A percentile compares a stretch with the other conserved stretches of the same genome.
Conservation (phyloP, 2,329 filamentous ascomycete genomes). For the Bimuria novae-zelandiae region DNA sequence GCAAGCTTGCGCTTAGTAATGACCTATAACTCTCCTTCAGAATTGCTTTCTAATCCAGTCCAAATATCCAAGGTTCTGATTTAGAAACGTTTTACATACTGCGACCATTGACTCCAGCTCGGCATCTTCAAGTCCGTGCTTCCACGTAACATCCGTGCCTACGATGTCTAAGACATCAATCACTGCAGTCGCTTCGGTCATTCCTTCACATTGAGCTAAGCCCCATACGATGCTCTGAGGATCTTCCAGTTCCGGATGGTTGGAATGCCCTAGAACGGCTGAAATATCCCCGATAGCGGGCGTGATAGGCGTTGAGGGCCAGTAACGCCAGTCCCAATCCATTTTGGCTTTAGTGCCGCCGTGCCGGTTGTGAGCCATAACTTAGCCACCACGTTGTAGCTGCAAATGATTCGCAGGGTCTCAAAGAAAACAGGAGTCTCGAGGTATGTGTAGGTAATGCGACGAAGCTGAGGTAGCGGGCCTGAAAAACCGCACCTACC, state of each 20-base stretch:
- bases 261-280: not conserved
- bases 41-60: not conserved
- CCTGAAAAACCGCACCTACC: no score
- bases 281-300: not conserved
- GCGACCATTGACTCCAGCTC: constrained; percentile 9
- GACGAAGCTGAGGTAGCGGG: no score
- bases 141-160: not conserved
- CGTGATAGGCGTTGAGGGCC: not conserved
- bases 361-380: not conserved
- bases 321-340: constrained; percentile 11
- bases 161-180: constrained; percentile 5
- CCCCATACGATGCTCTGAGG: constrained; percentile 14
- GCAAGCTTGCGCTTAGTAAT: not conserved
- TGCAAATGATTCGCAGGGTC: no score
- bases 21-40: not conserved
- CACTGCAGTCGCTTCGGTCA: not conserved
- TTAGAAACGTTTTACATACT: constrained; percentile 6
- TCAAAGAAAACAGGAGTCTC: no score
- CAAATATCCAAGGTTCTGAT: not conserved
- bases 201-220: constrained; percentile 2
- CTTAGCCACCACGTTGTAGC: no score
- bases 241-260: constrained; percentile 17
- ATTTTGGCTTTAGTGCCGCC: not conserved
- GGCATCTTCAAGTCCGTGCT: not conserved
- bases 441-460: no score